Evolutionary conservation across 768 basidiomycete genomes (phyloP).

Genomic region (Amanita brunnescens): DNA sequence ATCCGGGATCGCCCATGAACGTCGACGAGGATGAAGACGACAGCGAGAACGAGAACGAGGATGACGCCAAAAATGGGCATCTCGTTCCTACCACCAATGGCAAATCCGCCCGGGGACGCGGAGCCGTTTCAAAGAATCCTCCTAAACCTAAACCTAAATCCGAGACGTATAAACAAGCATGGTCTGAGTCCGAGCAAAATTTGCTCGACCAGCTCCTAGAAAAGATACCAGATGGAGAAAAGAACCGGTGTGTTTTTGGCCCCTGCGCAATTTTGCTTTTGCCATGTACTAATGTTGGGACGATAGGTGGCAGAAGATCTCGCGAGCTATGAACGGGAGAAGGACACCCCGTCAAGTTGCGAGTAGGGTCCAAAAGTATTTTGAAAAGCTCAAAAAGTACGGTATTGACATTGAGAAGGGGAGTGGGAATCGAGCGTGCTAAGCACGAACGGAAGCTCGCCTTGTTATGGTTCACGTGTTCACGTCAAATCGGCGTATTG

Average conservation of each 20-base stretch:
- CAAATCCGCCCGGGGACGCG: background rate
- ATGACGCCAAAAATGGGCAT: background rate
- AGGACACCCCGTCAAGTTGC: constrained; percentile 81
- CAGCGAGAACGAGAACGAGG: background rate
- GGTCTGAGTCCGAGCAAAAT: constrained; percentile 71
- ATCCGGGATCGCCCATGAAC: background rate
- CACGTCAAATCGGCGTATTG: too few species aligned
- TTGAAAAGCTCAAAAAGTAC: constrained; percentile 74
- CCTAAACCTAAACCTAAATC: constrained; percentile 34
- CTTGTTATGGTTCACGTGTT: too few species aligned
- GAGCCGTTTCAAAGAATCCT: too few species aligned
- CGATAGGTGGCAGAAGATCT: constrained; percentile 72
- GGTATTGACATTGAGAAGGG: constrained; percentile 32
- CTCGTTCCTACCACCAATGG: background rate
- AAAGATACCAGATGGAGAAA: constrained; percentile 69
- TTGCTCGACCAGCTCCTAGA: constrained; percentile 65
- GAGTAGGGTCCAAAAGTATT: constrained; percentile 82
- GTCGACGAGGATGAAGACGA: background rate
- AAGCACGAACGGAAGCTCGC: too few species aligned
- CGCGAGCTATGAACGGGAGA: constrained; percentile 68
- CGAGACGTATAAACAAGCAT: constrained; percentile 79
- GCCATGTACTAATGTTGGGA: background rate
- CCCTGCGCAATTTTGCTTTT: too few species aligned
- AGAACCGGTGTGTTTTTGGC: constrained; percentile 48
- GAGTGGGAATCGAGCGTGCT: background rate